Evolutionary conservation across 2,329 filamentous ascomycete genomes (phyloP), one percentile per base, ranked within the genome.

Genomic region (Penicillium sp.): DNA sequence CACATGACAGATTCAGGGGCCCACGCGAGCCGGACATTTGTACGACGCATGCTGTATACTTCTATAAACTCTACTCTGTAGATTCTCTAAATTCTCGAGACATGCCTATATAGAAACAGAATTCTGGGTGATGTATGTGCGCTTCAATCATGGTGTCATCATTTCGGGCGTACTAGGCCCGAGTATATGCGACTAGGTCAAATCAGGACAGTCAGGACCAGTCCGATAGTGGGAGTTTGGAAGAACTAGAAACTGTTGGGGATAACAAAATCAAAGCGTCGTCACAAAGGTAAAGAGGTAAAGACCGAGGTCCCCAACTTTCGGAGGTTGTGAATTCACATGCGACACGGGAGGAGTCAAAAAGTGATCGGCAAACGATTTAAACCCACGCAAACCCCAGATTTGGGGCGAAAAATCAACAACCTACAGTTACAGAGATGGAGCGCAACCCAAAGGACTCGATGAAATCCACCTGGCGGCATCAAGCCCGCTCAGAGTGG

Each of bases 391-490:
- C 20, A 24, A 27, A 37, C 39, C 44, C 48, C 43, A 10, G 29
- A 35, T 32, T 28, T 20, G 20, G 25, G 35, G 15, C 24, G 39
- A 41, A 25, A 27, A 37, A 28, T 12, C 37, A 10, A 25, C 9
- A 12, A 4, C 5, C 18, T 32, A 18, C 29, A 37, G 3, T 23
- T 4, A 1, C 20, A 23, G 27, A 33, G 32, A 59, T 55, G 48
- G 55, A 51, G 33, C 53, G 55, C 37, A 63, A 63, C 28, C 55
- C 56, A 12, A 57, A 60, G 44, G 59, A 63, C 54, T 63, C 60
- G 5, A 63, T 63, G 59, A 61, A 61, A 52, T 63, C 60, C 35
- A 63, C 58, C 47, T 63, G 60, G 60, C 59, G 60, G 29, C 50
- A 12, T 6, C 54, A 54, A 42, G 55, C 52, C 35, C 56, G 55